A percentile compares a stretch with the other conserved stretches of the same genome.
These are phyloP conservation scores for Cylindrotheca closterium DNA, from an alignment of 108 stramenopile genomes.

Conservation along the genomic window DNA sequence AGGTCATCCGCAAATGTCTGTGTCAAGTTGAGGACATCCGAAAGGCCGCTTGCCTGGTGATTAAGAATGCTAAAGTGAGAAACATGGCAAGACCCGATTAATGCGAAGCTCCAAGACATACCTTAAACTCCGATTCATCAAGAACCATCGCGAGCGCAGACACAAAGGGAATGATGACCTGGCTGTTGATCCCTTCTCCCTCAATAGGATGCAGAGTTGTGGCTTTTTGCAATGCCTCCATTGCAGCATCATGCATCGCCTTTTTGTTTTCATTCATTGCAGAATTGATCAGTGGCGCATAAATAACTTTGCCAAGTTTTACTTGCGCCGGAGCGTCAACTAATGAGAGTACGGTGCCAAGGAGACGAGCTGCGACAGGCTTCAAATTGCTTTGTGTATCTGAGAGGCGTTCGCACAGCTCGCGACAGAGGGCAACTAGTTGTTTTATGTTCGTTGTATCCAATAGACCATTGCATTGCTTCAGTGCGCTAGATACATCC, in stretches of 20 bases:
- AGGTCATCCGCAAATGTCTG: conserved; percentile 24
- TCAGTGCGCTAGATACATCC: conserved; percentile 54
- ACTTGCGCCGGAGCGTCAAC: conserved; percentile 65
- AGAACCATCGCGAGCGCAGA: conserved; percentile 55
- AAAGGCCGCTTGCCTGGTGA: conserved; percentile 53
- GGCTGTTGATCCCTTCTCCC: conserved; percentile 55
- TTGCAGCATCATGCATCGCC: conserved; percentile 76
- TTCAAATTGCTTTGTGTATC: conserved; percentile 91
- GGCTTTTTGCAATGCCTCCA: conserved; percentile 57
- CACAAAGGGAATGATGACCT: conserved; percentile 58
- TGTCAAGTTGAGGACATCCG: conserved; percentile 68
- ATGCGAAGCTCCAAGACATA: conserved; percentile 7
- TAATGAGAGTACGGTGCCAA: conserved; percentile 55
- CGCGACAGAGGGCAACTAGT: conserved; percentile 51
- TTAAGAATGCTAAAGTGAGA: too few species aligned
- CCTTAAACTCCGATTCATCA: conserved; percentile 74
- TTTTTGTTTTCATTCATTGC: conserved; percentile 89
- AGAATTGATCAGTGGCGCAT: conserved; percentile 55
- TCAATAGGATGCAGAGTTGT: conserved; percentile 40
- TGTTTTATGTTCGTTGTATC: conserved; percentile 40
- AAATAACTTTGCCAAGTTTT: conserved; percentile 71
- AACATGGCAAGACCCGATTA: not conserved
- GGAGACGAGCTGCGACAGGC: conserved; percentile 71
- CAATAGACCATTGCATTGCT: conserved; percentile 56
- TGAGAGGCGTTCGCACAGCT: conserved; percentile 61